Evolutionary conservation across 208 protist genomes (phyloP).

Genomic region (Wallacemonas sp.): DNA sequence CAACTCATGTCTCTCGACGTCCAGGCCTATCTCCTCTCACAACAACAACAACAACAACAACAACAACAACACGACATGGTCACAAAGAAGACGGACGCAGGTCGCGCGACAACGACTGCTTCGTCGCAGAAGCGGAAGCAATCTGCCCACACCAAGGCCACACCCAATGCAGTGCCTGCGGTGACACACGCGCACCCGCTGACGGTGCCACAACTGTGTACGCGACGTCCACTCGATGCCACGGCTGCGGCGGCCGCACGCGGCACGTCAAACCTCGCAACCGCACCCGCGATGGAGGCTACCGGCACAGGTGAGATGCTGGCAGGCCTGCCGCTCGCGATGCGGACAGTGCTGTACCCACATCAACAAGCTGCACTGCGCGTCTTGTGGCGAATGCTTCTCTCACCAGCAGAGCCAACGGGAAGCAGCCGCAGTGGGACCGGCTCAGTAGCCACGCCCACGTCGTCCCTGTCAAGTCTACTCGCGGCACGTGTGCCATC

Average conservation of each 20-base stretch:
- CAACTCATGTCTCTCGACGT: constrained; percentile 12
- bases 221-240: no score
- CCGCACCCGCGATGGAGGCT: no score
- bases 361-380: constrained; percentile 1
- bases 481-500: no score
- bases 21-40: background rate
- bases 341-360: background rate
- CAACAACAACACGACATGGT: background rate
- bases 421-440: background rate
- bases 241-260: no score
- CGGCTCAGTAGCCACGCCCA: background rate
- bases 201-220: no score
- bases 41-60: background rate
- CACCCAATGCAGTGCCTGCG: no score
- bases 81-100: background rate
- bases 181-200: no score
- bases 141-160: no score
- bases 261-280: no score
- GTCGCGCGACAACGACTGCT: no score
- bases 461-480: background rate
- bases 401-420: background rate
- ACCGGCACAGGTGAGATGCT: no score
- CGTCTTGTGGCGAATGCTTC: constrained; percentile 3
- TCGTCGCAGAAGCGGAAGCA: no score
- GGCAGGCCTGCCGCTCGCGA: background rate